Conservation (phyloP, 805 yeast genomes). For the Myxozyma kluyveri region DNA sequence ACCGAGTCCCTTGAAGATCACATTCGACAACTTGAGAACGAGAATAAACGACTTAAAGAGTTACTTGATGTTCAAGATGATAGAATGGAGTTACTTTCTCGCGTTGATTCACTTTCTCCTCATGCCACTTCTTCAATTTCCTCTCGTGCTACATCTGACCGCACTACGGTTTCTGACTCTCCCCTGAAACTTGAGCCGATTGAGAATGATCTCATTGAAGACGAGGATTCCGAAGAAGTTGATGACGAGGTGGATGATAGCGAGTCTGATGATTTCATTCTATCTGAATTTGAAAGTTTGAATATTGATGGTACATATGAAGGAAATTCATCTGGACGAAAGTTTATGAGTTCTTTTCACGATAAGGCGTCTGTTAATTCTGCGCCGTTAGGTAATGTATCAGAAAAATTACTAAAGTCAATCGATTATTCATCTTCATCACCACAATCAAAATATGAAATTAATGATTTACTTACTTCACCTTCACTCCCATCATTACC, state of each 20-base stretch:
- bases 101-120: constrained; percentile 33
- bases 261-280: constrained; percentile 33
- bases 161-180: background rate
- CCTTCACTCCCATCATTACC: constrained; percentile 39
- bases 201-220: background rate
- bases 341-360: constrained; percentile 34
- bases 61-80: constrained; percentile 63
- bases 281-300: constrained; percentile 34
- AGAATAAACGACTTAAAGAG: constrained; percentile 66
- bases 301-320: constrained; percentile 36
- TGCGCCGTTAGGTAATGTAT: constrained; percentile 29
- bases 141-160: background rate
- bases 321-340: constrained; percentile 40
- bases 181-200: background rate
- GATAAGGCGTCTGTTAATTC: constrained; percentile 34
- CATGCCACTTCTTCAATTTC: background rate
- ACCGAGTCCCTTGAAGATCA: constrained; percentile 87
- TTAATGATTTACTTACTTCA: constrained; percentile 18
- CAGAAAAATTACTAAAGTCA: constrained; percentile 12
- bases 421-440: constrained; percentile 24
- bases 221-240: constrained; percentile 5
- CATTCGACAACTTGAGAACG: constrained; percentile 79
- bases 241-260: no score
- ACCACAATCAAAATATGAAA: constrained; percentile 19
- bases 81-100: constrained; percentile 48